Base-by-base conservation (phyloP, 2,329 filamentous ascomycete species). In the Magnaporthiopsis incrustans region DNA sequence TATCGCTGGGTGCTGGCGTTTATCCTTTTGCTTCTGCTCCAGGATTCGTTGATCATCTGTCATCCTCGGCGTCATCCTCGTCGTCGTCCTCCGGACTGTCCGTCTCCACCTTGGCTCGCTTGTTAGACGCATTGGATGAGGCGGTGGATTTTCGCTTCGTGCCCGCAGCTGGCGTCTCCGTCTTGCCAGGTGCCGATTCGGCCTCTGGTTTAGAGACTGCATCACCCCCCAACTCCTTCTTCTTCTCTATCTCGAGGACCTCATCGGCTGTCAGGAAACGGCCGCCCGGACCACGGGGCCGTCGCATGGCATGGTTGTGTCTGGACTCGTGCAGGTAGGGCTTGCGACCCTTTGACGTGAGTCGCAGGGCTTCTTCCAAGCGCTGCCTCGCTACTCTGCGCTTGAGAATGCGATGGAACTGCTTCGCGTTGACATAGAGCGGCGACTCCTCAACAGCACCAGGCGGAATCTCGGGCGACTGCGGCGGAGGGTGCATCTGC, bases 271-370 rank as follows among this genome's bases (percentile, higher is more conserved):
- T 99, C 75, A 99, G 79, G 82, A 99, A 99, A 30, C 95, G 89
- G 27, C 95, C 95, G 63, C 95, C 95, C 0, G 95, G 95, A 22
- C 95, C 95, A 73, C 95, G 87, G 33, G 95, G 95, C 71, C 95
- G 83, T 65, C 95, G 88, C 95, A 99, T 99, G 12, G 95, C 95
- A 76, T 99, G 95, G 73, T 98, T 98, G 76, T 99, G 95, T 72
- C 95, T 85, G 32, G 94, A 98, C 74, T 99, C 95, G 77, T 99
- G 95, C 38, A 99, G 83, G 72, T 99, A 99, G 4, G 95, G 95
- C 78, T 97, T 98, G 50, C 95, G 87, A 32, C 94, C 94, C 78
- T 99, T 99, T 12, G 90, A 96, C 0, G 95, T 98, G 65, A 98
- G 79, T 57, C 95, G 87, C 58, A 99, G 78, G 64, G 93, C 91